Base-by-base conservation (phyloP, 2,329 filamentous ascomycete species). In the Madurella mycetomatis region DNA sequence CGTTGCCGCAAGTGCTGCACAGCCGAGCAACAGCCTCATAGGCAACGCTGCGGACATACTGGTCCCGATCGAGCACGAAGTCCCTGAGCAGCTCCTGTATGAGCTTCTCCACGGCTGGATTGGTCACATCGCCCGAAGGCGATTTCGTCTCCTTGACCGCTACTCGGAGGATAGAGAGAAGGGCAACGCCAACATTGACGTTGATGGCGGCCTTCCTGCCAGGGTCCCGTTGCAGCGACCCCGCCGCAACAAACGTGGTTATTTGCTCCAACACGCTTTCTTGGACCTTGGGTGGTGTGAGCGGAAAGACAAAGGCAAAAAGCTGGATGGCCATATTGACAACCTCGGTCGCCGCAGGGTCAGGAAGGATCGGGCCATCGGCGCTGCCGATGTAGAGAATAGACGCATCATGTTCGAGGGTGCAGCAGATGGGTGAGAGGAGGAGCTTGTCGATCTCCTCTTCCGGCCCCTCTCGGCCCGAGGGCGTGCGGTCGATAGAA, bases 181-280 rank as follows among this genome's bases (percentile, higher is more conserved):
- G 74, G 2, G 92, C 92, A 37, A 89, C 82, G 0, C 90, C 88
- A 59, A 96, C 81, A 64, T 99, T 99, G 56, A 96, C 88, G 56
- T 85, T 87, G 71, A 99, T 91, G 2, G 95, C 94, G 32, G 91
- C 88, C 69, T 89, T 95, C 49, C 92, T 82, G 5, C 92, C 92
- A 1, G 87, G 87, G 63, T 97, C 94, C 59, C 94, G 83, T 62
- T 92, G 88, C 18, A 96, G 75, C 47, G 82, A 84, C 0, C 84
- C 83, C 1, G 91, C 88, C 0, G 90, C 87, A n/a, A 94, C 77
- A 65, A 95, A 95, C 0, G 90, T 94, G 15, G 89, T 87, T 46
- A 97, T 86, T 67, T 99, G 94, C 69, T 99, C 94, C 9, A 99
- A 75, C 46, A 95, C 90, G 66, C 92, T 96, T 69, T 99, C 94